Base-by-base conservation (phyloP, 2,329 filamentous ascomycete genomes). In the Trichoderma arundinaceum region DNA sequence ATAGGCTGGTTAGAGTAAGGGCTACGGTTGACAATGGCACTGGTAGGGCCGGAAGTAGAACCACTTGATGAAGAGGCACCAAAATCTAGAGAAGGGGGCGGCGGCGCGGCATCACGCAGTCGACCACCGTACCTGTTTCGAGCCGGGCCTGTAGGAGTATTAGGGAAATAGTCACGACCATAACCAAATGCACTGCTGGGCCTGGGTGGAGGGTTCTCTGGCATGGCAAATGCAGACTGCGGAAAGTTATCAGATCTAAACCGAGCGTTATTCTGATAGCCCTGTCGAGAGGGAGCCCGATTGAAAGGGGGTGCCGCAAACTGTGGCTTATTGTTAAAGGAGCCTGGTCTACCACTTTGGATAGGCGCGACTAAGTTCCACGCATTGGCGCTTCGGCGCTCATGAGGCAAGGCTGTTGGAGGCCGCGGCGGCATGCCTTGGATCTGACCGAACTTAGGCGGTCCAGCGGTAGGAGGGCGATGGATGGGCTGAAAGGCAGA, bases 231-330 rank as follows among this genome's bases (percentile, higher is more conserved):
- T 32, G 71, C 68, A 35, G 74, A 71, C 13, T 74, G 75, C 32
- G 74, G 75, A 32, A 77, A 76, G 39, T 44, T 49, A 62, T 78
- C 76, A 39, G 71, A 74, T 39, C 75, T 72, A 67, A 78, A 79
- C 10, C 67, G 69, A 32, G 68, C 65, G 12, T 48, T 65, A 10
- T 51, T 61, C n/a, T 67, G 66, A 38, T 56, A 67, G n/a, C 66
- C 62, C 38, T 56, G 62, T 3, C 66, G 66, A 41, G 73, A 71
- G 33, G 71, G 67, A 43, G 67, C 69, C 28, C 73, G 68, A 4
- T 68, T 65, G 44, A 71, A 72, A 41, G 64, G 52, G 3, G 67
- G 60, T 17, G 58, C 58, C 3, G 66, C 53, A 10, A 48, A 64
- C 53, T 48, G 53, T 13, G 44, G 59, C 17, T 68, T 68, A 44